Evolutionary conservation across 805 yeast genomes (phyloP), one percentile per base, ranked within the genome.

Genomic region (Lipomyces orientalis): DNA sequence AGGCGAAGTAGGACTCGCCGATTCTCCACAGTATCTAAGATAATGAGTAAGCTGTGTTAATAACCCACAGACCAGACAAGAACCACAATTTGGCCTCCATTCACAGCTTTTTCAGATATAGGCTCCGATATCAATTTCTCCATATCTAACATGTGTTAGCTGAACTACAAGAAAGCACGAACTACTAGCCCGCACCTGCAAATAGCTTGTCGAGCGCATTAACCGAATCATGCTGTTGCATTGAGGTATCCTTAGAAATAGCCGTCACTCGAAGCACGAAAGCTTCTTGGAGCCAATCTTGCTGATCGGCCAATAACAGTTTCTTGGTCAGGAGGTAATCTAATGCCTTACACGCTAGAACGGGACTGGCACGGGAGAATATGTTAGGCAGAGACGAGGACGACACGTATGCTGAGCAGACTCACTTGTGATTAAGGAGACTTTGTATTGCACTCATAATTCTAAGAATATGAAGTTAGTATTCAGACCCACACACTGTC

Each of bases 311-410:
- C 12, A 57, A 19, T 7, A 49, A 25, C 22, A 66, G 60, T 51
- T 64, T 66, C 46, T 64, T 63, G 7, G 66, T 64, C 7, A 66
- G 54, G 8, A 66, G 59, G 46, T 66, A 66, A 49, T 66, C 67
- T 2, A 59, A 33, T 22, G 54, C 64, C 37, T 64, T 62, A 58
- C 64, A 49, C 1, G 70, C 66, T 4, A 46, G 49, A 6, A n/a
- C 49, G 3, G 61, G 31, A 29, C 61, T 62, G n/a, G 49, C 22
- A 16, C 49, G 8, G 43, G 9, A 43, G n/a, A 16, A 43, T 10
- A 7, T 34, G 59, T 33, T 56, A 56, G 31, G 10, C n/a, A 34
- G 4, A 56, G 12, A n/a, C 31, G 5, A 6, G 19, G 8, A 14
- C 46, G 33, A 7, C 16, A n/a, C 34, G 19, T 4, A 33, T 33